Conservation (phyloP, 306 rosid species). For the Dryas drummondii region DNA sequence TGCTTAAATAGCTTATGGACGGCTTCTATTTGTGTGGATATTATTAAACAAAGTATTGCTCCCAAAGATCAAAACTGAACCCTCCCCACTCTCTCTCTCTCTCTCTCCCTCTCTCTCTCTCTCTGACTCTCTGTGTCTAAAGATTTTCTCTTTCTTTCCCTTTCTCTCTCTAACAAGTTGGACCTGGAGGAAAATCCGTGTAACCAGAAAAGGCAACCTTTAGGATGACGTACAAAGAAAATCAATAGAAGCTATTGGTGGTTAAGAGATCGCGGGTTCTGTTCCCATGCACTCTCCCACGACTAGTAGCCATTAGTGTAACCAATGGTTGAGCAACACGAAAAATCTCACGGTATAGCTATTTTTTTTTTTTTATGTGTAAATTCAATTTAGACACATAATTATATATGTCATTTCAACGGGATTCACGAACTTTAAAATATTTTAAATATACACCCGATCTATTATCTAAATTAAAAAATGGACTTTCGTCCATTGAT, state of each 20-base stretch:
- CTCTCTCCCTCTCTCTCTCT: conserved; percentile 3
- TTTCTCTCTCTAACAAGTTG: conserved; percentile 17
- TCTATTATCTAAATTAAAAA: too few species aligned
- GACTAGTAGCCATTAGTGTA: neutral
- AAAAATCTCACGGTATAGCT: neutral
- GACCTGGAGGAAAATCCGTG: conserved; percentile 43
- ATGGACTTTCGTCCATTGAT: too few species aligned
- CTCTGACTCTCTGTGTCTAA: neutral
- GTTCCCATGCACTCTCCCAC: neutral
- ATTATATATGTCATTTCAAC: too few species aligned
- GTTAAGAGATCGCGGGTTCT: neutral
- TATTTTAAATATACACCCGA: too few species aligned
- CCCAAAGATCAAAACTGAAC: neutral
- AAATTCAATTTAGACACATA: too few species aligned
- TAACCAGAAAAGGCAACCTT: conserved; percentile 39
- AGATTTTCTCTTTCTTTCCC: neutral
- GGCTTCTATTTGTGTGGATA: conserved; percentile 14
- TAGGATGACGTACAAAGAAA: conserved; percentile 30
- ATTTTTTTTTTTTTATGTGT: too few species aligned
- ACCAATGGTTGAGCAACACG: neutral
- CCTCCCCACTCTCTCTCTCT: neutral
- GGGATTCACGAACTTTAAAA: too few species aligned
- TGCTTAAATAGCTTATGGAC: conserved; percentile 26
- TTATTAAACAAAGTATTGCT: neutral
- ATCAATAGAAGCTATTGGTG: conserved; percentile 3